Evolutionary conservation across 768 basidiomycete genomes (phyloP), one percentile per base, ranked within the genome.

Genomic region (Brasilioporus rufonigricans): DNA sequence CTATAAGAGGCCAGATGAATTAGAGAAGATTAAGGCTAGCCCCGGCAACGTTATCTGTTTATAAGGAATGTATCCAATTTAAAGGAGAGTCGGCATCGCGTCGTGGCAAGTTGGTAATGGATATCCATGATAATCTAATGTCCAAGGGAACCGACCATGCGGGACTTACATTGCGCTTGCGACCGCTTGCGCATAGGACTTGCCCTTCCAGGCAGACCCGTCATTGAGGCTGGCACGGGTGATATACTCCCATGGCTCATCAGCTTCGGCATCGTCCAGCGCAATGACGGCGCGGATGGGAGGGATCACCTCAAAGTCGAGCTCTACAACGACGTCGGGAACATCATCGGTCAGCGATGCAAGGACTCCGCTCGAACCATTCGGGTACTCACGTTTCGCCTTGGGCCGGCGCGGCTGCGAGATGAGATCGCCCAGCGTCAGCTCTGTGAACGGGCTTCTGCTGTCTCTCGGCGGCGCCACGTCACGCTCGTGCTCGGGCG

Each of bases 201-300:
- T 65, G 52, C 63, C 67, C 65, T 62, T 65, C 68, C 68, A 69
- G 41, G 59, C 48, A 40, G 65, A 54, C 9, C 65, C 67, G 12
- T 71, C 67, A 32, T 56, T 52, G 31, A 69, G 11, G 43, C 66
- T 64, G 10, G 69, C 56, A 24, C 67, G 67, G 44, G 69, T 62
- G 18, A 71, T 35, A 46, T 72, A 71, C 33, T 71, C 71, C 69
- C 69, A 71, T 21, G 65, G 58, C 24, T 71, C 69, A 21, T 72
- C 65, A 6, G 45, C 44, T 12, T 70, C 69, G 1, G 39, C 49
- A 35, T 70, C 69, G 16, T 71, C 69, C 57, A 72, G 58, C 40
- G 57, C 69, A 43, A 71, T 71, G 50, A 71, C 69, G 13, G 66
- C 36, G 38, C 69, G 71, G 48, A 72, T 52, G 10, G 65, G 69